Evolutionary conservation across 2,329 filamentous ascomycete genomes (phyloP), one percentile per base, ranked within the genome.

Genomic region (Rhinocladiella similis): DNA sequence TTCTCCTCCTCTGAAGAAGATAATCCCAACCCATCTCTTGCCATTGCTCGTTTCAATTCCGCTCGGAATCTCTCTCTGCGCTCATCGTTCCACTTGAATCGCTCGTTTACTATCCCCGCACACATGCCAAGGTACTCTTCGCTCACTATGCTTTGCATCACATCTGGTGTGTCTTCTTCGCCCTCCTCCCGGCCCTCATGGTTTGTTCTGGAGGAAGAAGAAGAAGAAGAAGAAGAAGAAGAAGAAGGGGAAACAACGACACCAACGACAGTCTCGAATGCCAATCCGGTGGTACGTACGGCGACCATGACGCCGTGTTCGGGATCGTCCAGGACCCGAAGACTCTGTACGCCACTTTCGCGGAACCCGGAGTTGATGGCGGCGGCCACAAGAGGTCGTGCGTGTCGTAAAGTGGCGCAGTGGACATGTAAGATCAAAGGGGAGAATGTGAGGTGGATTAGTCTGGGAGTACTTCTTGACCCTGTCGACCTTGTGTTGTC

Each of bases 331-430:
- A 77, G 63, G 33, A 72, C 73, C 25, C 87, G 90, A 56, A 95
- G 80, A 48, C 73, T 72, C 59, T 77, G 76, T 6, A 93, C 87
- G 16, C 93, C 93, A 57, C 89, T 94, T 74, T 97, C 93, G 13
- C 93, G 86, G 69, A 97, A 97, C 0, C 93, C 93, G 3, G 91
- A 88, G 65, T 86, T 83, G 9, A 93, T 78, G 1, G 89, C 92
- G 43, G 89, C 89, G 10, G 85, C 80, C 13, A 96, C 81, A 16
- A 95, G 79, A 7, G 82, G 78, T 63, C 96, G 88, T 3, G 93
- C 91, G 65, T 93, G 84, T 12, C 82, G 73, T 0, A 86, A 78
- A 0, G 90, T 93, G 14, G 91, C 84, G 5, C 90, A 86, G 66
- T 96, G 81, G 42, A 97, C 80, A 65, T 97, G 93, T 1, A 97